Base-by-base conservation (phyloP, 441 rosid genomes). In the Geranium incanum region DNA sequence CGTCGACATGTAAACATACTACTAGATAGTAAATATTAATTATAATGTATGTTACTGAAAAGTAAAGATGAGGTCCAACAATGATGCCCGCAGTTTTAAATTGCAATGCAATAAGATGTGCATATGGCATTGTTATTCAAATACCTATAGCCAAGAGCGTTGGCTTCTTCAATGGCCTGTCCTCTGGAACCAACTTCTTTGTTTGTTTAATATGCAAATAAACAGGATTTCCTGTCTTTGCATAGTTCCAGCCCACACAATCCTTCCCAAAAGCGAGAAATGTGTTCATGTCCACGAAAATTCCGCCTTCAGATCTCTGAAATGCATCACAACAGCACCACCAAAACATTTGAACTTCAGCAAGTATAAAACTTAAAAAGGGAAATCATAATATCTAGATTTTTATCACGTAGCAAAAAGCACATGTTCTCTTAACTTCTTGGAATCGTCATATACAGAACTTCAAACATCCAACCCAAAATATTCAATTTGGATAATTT, bases 181-280 rank as follows among this genome's bases (percentile, higher is more conserved):
- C 95, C 81, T 95, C 99, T 0, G 95, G 83, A 76, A 79, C 83
- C 83, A 77, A 38, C 84, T 88, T 92, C 15, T 75, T 74, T 9
- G 87, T 85, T 78, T 90, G 92, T 83, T 92, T 89, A n/a, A 95
- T 80, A 59, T 87, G 91, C 83, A 92, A 70, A 81, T 95, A 95
- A 41, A 95, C 97, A 1, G 93, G 83, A 72, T 95, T 88, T 33
- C 93, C 89, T 11, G 97, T 87, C 89, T 92, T 95, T 84, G 84
- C 86, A 75, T 81, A 87, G 82, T 95, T 95, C 97, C 97, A 95
- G 72, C 72, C 75, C 68, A 92, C 97, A 68, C 65, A 87, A 41
- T 88, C 97, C 82, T 84, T 92, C 50, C 97, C 99, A 66, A 92
- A 95, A n/a, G 97, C 97, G 62, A 95, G 93, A 78, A 92, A 95